phyloP scores from a whole-genome alignment of 1,139 yeast genomes.

The Magnusiomyces sp. region DNA sequence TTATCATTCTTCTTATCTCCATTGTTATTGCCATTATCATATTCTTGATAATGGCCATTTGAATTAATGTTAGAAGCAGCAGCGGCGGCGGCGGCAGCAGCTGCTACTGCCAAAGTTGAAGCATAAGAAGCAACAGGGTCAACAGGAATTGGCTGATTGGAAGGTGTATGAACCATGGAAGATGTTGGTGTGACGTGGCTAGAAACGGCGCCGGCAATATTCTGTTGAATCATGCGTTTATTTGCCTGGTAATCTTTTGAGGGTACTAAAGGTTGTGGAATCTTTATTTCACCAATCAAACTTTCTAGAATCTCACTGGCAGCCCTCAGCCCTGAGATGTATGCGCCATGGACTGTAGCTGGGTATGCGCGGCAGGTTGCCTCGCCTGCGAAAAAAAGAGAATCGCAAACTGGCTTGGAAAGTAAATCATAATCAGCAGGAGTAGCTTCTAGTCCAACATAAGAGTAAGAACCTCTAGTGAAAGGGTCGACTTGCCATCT shows the following conservation, averaged over 20 bases:
- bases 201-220: slow-evolving; percentile 1
- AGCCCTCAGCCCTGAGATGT: slow-evolving; percentile 36
- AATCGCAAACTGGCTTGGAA: slow-evolving; percentile 33
- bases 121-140: neutral
- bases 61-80: too few species aligned
- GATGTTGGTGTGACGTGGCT: slow-evolving; percentile 10
- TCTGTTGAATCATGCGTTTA: slow-evolving; percentile 6
- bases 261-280: slow-evolving; percentile 34
- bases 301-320: slow-evolving; percentile 36
- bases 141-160: neutral
- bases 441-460: slow-evolving; percentile 37
- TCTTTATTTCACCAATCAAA: slow-evolving; percentile 34
- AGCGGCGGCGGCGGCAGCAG: neutral
- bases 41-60: too few species aligned
- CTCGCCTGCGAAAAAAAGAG: slow-evolving; percentile 39
- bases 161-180: slow-evolving; percentile 10
- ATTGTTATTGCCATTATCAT: too few species aligned
- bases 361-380: slow-evolving; percentile 38
- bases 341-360: slow-evolving; percentile 40
- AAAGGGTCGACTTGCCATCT: slow-evolving; percentile 38
- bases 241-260: slow-evolving; percentile 18
- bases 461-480: slow-evolving; percentile 36
- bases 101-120: too few species aligned
- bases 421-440: slow-evolving; percentile 37
- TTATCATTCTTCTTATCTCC: too few species aligned